Evolutionary conservation across 208 protist species (phyloP).

Genomic region (Acanthamoeba royreba): DNA sequence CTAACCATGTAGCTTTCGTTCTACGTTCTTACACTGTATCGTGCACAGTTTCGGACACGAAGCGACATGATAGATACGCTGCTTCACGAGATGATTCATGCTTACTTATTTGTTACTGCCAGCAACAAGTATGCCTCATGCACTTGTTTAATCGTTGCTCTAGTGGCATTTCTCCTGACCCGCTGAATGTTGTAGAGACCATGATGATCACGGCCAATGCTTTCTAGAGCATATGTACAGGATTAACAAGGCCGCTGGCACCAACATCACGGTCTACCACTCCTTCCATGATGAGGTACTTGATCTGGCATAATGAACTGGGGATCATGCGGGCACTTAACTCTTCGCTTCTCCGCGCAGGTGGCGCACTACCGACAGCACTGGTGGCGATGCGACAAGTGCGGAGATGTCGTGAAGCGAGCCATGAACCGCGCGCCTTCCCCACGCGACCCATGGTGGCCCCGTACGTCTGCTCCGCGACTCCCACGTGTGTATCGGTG

Average conservation of each 20-base stretch:
- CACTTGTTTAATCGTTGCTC: too few species aligned
- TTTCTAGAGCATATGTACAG: constrained; percentile 54
- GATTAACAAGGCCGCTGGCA: constrained; percentile 35
- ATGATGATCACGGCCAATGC: constrained; percentile 44
- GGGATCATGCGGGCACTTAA: background rate
- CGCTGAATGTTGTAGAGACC: constrained; percentile 22
- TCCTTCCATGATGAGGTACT: constrained; percentile 48
- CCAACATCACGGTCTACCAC: constrained; percentile 56
- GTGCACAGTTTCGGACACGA: constrained; percentile 21
- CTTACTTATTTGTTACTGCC: constrained; percentile 49
- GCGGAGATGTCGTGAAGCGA: constrained; percentile 34
- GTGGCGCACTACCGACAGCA: constrained; percentile 40
- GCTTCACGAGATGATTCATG: constrained; percentile 65
- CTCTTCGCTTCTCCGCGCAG: too few species aligned
- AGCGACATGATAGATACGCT: constrained; percentile 57
- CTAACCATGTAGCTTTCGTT: too few species aligned
- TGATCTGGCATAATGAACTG: too few species aligned
- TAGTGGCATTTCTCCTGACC: too few species aligned
- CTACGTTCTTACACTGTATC: background rate
- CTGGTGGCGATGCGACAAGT: constrained; percentile 53
- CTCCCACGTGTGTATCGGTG: background rate
- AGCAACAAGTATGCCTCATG: background rate
- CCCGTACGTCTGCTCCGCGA: background rate
- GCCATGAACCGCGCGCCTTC: constrained; percentile 24
- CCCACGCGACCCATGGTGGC: constrained; percentile 11